Conservation (phyloP, 257 asterid species). For the Parsonsia alboflavescens region DNA sequence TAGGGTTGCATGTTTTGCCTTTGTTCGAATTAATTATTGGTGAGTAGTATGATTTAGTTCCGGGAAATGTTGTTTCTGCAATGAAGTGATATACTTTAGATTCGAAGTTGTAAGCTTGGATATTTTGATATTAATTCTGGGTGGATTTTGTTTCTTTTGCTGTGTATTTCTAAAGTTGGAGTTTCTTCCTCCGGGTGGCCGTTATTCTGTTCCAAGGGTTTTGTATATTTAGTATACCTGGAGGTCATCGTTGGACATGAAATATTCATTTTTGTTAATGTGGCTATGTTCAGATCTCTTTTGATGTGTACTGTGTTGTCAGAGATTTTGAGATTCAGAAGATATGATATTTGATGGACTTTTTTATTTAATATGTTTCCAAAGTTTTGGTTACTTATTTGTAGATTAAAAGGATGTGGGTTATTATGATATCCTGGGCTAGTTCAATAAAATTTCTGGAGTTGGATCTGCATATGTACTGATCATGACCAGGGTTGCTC, state of each 20-base stretch:
- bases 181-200: not conserved
- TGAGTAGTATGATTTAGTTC: conserved; percentile 1
- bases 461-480: conserved; percentile 35
- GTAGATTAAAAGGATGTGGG: conserved; percentile 30
- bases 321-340: conserved; percentile 13
- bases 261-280: not conserved
- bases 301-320: conserved; percentile 1
- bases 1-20: conserved; percentile 7
- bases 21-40: not conserved
- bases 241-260: conserved; percentile 13
- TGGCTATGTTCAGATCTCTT: conserved; percentile 12
- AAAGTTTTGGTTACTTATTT: not conserved
- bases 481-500: conserved; percentile 86
- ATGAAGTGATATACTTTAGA: conserved; percentile 9
- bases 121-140: conserved; percentile 17
- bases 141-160: conserved; percentile 23
- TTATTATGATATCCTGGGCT: conserved; percentile 27
- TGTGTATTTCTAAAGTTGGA: not conserved
- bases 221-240: conserved; percentile 6
- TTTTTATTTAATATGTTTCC: conserved; percentile 1
- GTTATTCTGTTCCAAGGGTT: not conserved
- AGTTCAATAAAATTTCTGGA: conserved; percentile 20
- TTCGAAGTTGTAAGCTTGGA: conserved; percentile 16
- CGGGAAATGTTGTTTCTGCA: not conserved
- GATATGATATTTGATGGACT: conserved; percentile 19